These are phyloP conservation scores for Aulographum hederae DNA, from an alignment of 2,329 filamentous ascomycete genomes.

Conservation along the genomic window DNA sequence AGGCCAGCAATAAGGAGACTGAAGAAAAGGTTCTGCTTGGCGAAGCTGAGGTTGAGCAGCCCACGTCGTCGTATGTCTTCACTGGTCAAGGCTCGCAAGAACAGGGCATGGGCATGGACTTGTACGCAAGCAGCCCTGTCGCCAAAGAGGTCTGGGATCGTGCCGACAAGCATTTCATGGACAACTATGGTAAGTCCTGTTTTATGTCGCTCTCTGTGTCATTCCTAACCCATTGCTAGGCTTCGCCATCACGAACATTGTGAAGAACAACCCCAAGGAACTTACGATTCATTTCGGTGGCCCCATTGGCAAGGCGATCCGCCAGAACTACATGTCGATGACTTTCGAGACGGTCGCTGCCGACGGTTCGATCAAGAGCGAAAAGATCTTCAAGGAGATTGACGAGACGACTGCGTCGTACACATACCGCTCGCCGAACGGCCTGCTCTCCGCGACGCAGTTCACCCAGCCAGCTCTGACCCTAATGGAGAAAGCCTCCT, in stretches of 20 bases:
- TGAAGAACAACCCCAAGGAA: conserved; percentile 98
- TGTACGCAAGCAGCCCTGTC: conserved; percentile 83
- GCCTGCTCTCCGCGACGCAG: conserved; percentile 88
- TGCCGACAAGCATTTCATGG: conserved; percentile 93
- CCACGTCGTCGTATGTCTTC: conserved; percentile 91
- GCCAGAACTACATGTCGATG: conserved; percentile 99
- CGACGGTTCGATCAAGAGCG: conserved; percentile 87
- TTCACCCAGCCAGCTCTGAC: conserved; percentile 97
- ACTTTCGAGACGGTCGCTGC: conserved; percentile 94
- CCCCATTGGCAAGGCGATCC: conserved; percentile 88
- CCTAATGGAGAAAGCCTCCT: conserved; percentile 98
- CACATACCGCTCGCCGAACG: conserved; percentile 89
- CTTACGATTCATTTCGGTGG: conserved; percentile 97
- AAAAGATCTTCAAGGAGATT: conserved; percentile 99
- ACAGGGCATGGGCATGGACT: conserved; percentile 99
- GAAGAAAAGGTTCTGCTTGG: conserved; percentile 92
- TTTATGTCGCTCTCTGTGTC: conserved; percentile 1
- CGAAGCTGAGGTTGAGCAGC: conserved; percentile 95
- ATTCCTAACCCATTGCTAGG: conserved; percentile 26
- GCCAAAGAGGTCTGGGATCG: conserved; percentile 86
- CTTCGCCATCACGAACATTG: conserved; percentile 95
- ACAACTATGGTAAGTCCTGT: conserved; percentile 69
- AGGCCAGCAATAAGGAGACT: conserved; percentile 85
- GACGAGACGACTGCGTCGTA: conserved; percentile 84
- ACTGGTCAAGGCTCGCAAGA: conserved; percentile 97